Evolutionary conservation across 2,329 filamentous ascomycete species (phyloP), one percentile per base, ranked within the genome.

Genomic region (Fusarium bactridioides): DNA sequence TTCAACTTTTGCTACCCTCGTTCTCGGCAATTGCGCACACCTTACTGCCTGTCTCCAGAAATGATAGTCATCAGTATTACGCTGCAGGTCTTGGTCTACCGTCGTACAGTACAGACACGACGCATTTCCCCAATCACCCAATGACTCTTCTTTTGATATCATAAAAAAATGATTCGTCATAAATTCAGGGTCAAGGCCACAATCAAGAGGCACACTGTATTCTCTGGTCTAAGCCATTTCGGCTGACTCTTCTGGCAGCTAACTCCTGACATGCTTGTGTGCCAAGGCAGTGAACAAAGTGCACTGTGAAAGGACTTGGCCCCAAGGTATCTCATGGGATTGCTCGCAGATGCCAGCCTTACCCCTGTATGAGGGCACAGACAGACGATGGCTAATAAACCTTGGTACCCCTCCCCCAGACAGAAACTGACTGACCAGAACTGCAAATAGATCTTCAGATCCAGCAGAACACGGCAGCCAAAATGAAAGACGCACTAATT

Each of bases 161-260:
- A 63, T 58, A 65, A 40, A 72, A 72, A 77, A 75, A 44, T 69
- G 75, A 77, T 74, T 70, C 56, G 61, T 77, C 75, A 76, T 61
- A 77, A n/a, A 29, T 74, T 43, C 44, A 60, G 38, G 57, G 64
- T 62, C 67, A 55, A 54, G 73, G 33, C 59, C 55, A 56, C 25
- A 43, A 35, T 45, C 19, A 53, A 57, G 58, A 45, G 33, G 51
- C 54, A 47, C 33, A 38, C 68, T 37, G 55, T 25, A 21, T 48
- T 33, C 29, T 37, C 29, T 61, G 57, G 40, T 61, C 41, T 31
- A 37, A 54, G 47, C 31, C 38, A 58, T 71, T 44, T 61, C 44
- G 51, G 67, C 61, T 71, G 66, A 70, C 69, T 41, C 44, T 72
- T 68, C 21, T 55, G 37, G 57, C 45, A 51, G 13, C 40, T 44